Percentiles rank a stretch among this genome's conserved stretches.
Conservation (phyloP, 805 yeast genomes). For the Sugiyamaella chiloensis region DNA sequence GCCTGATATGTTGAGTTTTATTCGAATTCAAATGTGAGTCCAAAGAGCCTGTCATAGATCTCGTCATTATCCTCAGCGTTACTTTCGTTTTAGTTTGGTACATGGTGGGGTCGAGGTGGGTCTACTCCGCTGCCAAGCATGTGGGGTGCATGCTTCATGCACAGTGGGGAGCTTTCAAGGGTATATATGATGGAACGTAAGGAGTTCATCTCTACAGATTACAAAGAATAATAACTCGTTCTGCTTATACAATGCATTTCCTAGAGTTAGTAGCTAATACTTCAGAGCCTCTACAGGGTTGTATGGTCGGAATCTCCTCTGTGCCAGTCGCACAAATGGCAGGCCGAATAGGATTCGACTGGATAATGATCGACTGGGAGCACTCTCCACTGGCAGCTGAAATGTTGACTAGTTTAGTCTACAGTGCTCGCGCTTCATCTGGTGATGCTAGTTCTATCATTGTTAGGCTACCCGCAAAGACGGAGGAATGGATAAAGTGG, state of each 20-base stretch:
- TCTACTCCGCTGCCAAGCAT: too few species aligned
- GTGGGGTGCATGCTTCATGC: too few species aligned
- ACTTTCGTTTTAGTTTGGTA: too few species aligned
- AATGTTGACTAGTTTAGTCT: background rate
- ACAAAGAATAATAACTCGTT: too few species aligned
- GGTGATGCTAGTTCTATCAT: constrained; percentile 5
- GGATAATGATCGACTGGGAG: constrained; percentile 12
- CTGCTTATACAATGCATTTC: constrained; percentile 9
- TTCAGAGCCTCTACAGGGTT: constrained; percentile 5
- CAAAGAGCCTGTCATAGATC: too few species aligned
- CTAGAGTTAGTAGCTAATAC: background rate
- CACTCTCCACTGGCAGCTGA: constrained; percentile 9
- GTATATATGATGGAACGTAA: too few species aligned
- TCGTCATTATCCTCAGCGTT: too few species aligned
- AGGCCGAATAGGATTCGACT: constrained; percentile 8
- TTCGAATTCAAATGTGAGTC: too few species aligned
- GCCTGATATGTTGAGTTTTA: too few species aligned
- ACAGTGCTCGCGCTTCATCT: constrained; percentile 8
- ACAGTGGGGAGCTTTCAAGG: too few species aligned
- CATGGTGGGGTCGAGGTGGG: too few species aligned
- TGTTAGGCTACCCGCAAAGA: constrained; percentile 9
- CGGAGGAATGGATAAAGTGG: constrained; percentile 12
- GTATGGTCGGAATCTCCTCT: constrained; percentile 8
- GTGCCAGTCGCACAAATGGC: constrained; percentile 8
- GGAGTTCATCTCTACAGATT: too few species aligned